These are phyloP conservation scores for Kazachstania sp. DNA, from an alignment of 1,139 yeast genomes.

Conservation along the genomic window DNA sequence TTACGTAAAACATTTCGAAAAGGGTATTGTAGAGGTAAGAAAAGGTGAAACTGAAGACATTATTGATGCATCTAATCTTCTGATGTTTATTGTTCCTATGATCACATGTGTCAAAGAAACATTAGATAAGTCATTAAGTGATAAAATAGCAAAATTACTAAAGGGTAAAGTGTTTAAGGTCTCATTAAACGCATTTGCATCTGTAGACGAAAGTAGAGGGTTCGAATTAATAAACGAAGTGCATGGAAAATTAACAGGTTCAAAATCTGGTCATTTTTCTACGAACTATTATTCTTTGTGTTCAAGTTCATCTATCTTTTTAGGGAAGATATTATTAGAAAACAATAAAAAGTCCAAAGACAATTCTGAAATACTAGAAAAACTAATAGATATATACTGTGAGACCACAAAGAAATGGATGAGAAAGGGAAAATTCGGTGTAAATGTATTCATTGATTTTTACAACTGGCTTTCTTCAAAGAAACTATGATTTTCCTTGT, in stretches of 20 bases:
- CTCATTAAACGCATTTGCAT: constrained; percentile 23
- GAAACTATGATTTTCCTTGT: constrained; percentile 10
- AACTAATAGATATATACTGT: constrained; percentile 50
- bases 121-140: constrained; percentile 58
- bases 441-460: constrained; percentile 65
- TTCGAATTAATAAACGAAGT: constrained; percentile 14
- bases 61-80: constrained; percentile 12
- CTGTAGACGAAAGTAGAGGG: constrained; percentile 13
- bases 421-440: constrained; percentile 42
- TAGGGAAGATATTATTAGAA: constrained; percentile 47
- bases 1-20: constrained; percentile 37
- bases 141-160: constrained; percentile 65
- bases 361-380: constrained; percentile 22
- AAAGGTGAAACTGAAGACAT: neutral
- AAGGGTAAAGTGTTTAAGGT: constrained; percentile 56
- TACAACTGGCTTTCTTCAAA: constrained; percentile 66
- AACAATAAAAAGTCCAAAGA: constrained; percentile 15
- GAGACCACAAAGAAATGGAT: constrained; percentile 57
- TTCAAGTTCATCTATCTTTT: constrained; percentile 40
- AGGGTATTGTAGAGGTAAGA: constrained; percentile 8
- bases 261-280: constrained; percentile 27
- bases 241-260: constrained; percentile 29
- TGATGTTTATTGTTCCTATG: constrained; percentile 50
- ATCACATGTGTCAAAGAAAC: constrained; percentile 57
- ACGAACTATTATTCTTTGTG: constrained; percentile 20